phyloP scores from a whole-genome alignment of 2,329 filamentous ascomycete genomes.

The Trichoderma sp. region DNA sequence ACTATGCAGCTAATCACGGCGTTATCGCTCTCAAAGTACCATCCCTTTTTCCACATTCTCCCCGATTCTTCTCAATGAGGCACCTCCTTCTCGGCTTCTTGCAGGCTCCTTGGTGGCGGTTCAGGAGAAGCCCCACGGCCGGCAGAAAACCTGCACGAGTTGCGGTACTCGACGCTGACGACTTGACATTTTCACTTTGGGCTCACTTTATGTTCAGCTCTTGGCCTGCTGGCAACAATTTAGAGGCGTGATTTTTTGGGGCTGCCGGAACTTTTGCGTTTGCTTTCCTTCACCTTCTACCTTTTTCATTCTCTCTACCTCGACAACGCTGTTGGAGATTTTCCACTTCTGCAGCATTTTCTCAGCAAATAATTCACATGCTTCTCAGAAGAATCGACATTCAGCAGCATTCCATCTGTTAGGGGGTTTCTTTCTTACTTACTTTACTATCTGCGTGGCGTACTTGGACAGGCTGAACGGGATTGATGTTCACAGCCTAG shows the following conservation, averaged over 20 bases:
- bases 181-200: not conserved
- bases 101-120: not conserved
- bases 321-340: not conserved
- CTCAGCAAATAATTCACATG: not conserved
- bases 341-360: not conserved
- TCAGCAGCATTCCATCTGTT: not conserved
- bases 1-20: not conserved
- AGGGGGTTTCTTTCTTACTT: not conserved
- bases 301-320: not conserved
- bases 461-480: not conserved
- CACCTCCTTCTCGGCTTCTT: not conserved
- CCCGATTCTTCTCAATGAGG: not conserved
- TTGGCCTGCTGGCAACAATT: not conserved
- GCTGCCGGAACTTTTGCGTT: not conserved
- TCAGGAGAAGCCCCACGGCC: not conserved
- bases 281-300: not conserved
- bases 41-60: not conserved
- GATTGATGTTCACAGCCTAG: not conserved
- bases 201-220: not conserved
- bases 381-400: not conserved
- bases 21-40: not conserved
- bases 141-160: constrained; percentile 1
- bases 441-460: not conserved
- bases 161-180: not conserved
- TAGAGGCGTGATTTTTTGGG: not conserved